A percentile compares a stretch with the other conserved stretches of the same genome.
These are phyloP conservation scores for Zoysia matrella DNA, from an alignment of 202 grass and related monocot genomes.

Conservation along the genomic window DNA sequence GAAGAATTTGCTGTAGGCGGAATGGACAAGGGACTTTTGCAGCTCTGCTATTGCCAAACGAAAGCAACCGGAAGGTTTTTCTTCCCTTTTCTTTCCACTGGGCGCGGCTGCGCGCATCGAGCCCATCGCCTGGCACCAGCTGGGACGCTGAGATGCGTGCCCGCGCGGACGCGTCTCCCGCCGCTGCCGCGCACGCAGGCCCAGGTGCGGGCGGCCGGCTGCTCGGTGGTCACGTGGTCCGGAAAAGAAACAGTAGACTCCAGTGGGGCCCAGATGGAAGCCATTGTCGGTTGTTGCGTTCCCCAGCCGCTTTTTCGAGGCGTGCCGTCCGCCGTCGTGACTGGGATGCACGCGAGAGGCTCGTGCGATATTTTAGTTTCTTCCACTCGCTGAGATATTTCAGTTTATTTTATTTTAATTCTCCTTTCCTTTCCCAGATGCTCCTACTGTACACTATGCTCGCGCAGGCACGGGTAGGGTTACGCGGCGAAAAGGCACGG, in stretches of 20 bases:
- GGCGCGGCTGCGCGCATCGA: background rate
- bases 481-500: background rate
- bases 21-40: no score
- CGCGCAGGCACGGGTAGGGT: no score
- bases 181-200: background rate
- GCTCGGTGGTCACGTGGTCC: background rate
- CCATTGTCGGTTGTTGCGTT: constrained; percentile 39
- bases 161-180: background rate
- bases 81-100: no score
- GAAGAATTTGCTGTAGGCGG: no score
- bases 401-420: background rate
- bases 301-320: background rate
- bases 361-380: no score
- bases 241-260: background rate
- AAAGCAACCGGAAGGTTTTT: no score
- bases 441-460: no score
- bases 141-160: constrained; percentile 38
- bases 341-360: background rate
- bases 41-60: no score
- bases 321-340: background rate
- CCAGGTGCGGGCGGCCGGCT: constrained; percentile 11
- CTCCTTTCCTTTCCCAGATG: no score
- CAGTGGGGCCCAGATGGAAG: background rate
- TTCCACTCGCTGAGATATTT: no score
- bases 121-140: background rate